Evolutionary conservation across 2,329 filamentous ascomycete species (phyloP), one percentile per base, ranked within the genome.

Genomic region (Fusarium sp.): DNA sequence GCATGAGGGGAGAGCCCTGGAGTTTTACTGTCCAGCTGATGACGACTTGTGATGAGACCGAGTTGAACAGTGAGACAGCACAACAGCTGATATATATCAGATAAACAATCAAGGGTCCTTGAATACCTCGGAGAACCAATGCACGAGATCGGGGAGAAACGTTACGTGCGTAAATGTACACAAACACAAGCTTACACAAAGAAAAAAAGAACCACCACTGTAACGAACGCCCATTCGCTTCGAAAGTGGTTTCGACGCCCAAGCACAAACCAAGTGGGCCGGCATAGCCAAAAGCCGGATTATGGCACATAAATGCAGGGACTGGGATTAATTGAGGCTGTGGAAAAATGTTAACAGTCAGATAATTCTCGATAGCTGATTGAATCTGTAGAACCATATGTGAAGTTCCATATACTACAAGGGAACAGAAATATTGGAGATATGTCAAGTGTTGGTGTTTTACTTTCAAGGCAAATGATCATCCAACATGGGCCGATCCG

Each of bases 231-330:
- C 44, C 49, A 64, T 44, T 62, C 41, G 33, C 35, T 54, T 56
- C 42, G 56, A 64, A 62, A 50, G 50, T 61, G 50, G 29, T 44
- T 58, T 75, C 62, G 66, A 64, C 70, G 71, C 74, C 73, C 59
- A 75, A 76, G 46, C 60, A 56, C 66, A 59, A 65, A 50, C 75
- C 70, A 76, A 75, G 75, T 76, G 75, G 75, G 73, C 65, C 59
- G 35, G 62, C 63, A 46, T 25, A 66, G 56, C 49, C 60, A 71
- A 71, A 76, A 76, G 71, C 74, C 68, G 75, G 73, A 76, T 75
- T 70, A 61, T 68, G 50, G 60, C 53, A 66, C 53, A 65, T 74
- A 45, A 47, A 70, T 61, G 61, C 71, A 74, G 68, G 71, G 71
- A 72, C 72, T 58, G 39, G 71, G 71, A 25, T 54, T 36, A 44